A percentile compares a stretch with the other conserved stretches of the same genome.
Evolutionary conservation across 129 eudicot species (phyloP).

Genomic region (Deinandra increscens): DNA sequence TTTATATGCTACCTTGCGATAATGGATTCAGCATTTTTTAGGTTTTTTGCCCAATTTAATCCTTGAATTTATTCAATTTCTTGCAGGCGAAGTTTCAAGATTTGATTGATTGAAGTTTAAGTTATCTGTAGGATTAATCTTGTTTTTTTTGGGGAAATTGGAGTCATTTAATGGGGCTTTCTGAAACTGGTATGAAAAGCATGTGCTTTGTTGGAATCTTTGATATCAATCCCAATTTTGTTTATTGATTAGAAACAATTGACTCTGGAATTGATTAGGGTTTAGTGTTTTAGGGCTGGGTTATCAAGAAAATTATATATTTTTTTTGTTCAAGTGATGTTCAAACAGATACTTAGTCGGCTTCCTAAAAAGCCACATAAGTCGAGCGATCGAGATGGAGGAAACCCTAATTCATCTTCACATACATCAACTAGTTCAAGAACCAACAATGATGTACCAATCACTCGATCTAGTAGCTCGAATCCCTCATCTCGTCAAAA

Average conservation of each 20-base stretch:
- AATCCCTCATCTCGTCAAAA: conserved; percentile 19
- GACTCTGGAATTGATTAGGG: conserved; percentile 9
- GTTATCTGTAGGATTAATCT: conserved; percentile 14
- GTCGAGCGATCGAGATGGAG: conserved; percentile 52
- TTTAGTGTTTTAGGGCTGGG: not conserved
- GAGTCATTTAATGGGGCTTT: conserved; percentile 12
- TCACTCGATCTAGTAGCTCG: conserved; percentile 26
- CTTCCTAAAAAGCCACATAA: conserved; percentile 59
- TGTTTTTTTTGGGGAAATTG: conserved; percentile 17
- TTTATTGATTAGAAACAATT: conserved; percentile 15
- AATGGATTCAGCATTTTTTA: not conserved
- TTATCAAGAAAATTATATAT: conserved; percentile 11
- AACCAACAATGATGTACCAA: conserved; percentile 21
- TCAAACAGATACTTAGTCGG: conserved; percentile 58
- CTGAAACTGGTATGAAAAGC: conserved; percentile 14
- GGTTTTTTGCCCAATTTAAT: conserved; percentile 12
- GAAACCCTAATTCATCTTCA: conserved; percentile 42
- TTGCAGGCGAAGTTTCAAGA: conserved; percentile 32
- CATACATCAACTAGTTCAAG: conserved; percentile 47
- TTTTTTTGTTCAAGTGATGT: conserved; percentile 44
- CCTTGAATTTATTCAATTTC: conserved; percentile 19
- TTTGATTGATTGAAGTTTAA: conserved; percentile 14
- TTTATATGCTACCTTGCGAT: not conserved
- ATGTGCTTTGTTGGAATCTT: conserved; percentile 10
- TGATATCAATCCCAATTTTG: conserved; percentile 9